These are phyloP conservation scores for Coemansia sp. DNA, from an alignment of 192 early-diverging fungal genomes.

Conservation along the genomic window DNA sequence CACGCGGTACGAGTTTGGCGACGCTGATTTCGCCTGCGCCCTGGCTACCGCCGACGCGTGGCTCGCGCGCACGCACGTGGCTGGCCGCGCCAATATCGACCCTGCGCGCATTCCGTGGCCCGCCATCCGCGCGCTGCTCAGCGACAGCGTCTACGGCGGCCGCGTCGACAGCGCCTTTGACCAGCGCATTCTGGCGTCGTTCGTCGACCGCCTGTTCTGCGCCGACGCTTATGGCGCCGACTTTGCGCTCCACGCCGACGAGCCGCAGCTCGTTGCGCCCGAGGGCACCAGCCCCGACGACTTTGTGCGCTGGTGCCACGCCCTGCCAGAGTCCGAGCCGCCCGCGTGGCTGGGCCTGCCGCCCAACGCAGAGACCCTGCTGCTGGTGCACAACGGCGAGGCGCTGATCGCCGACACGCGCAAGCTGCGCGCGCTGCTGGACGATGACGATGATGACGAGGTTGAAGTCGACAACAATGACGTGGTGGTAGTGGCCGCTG, in stretches of 20 bases:
- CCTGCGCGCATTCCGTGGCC: slow-evolving; percentile 97
- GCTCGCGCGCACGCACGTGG: slow-evolving; percentile 72
- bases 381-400: slow-evolving; percentile 81
- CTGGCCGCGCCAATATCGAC: slow-evolving; percentile 86
- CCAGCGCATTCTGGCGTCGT: slow-evolving; percentile 81
- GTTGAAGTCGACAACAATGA: neutral
- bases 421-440: slow-evolving; percentile 76
- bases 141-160: slow-evolving; percentile 94
- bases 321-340: slow-evolving; percentile 89
- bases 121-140: slow-evolving; percentile 84
- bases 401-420: slow-evolving; percentile 83
- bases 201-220: slow-evolving; percentile 83
- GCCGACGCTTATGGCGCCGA: slow-evolving; percentile 79
- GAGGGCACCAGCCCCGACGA: slow-evolving; percentile 86
- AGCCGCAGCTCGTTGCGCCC: slow-evolving; percentile 67
- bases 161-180: slow-evolving; percentile 95
- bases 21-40: slow-evolving; percentile 94
- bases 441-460: slow-evolving; percentile 75
- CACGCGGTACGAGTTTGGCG: slow-evolving; percentile 97
- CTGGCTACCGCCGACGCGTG: slow-evolving; percentile 89
- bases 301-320: slow-evolving; percentile 88
- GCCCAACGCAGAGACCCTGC: slow-evolving; percentile 87
- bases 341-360: slow-evolving; percentile 98
- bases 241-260: slow-evolving; percentile 72
- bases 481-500: no score